Conservation (phyloP, 495 filamentous ascomycete genomes). For the Penicillium tannophilum region DNA sequence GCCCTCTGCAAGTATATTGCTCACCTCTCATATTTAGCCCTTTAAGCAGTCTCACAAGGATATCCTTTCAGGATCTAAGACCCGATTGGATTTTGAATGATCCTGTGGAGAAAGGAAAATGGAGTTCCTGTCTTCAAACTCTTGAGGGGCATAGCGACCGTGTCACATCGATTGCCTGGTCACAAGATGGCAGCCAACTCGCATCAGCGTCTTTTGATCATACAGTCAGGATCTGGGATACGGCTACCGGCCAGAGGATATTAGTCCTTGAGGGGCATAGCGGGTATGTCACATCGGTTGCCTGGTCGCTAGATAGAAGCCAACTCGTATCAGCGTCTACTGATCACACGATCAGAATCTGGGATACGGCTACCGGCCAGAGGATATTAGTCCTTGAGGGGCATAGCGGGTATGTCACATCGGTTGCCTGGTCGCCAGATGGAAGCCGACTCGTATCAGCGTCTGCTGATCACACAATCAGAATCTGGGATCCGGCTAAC, state of each 20-base stretch:
- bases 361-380: constrained; percentile 1
- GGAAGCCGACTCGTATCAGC: constrained; percentile 7
- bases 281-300: constrained; percentile 2
- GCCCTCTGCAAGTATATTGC: constrained; percentile 34
- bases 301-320: constrained; percentile 13
- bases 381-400: constrained; percentile 4
- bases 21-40: constrained; percentile 38
- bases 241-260: constrained; percentile 7
- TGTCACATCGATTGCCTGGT: background rate
- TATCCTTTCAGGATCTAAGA: constrained; percentile 16
- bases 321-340: constrained; percentile 7
- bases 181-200: constrained; percentile 7
- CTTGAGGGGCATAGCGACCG: constrained; percentile 1
- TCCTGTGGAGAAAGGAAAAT: constrained; percentile 17
- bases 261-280: constrained; percentile 17
- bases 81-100: constrained; percentile 20
- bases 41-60: constrained; percentile 24
- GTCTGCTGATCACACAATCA: constrained; percentile 2
- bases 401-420: background rate
- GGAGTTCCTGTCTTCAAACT: constrained; percentile 19
- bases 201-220: constrained; percentile 7
- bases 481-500: constrained; percentile 11
- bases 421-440: constrained; percentile 8
- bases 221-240: constrained; percentile 11
- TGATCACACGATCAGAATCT: constrained; percentile 10